These are phyloP conservation scores for Raffaelea ambrosiae DNA, from an alignment of 2,329 filamentous ascomycete species.

Conservation along the genomic window DNA sequence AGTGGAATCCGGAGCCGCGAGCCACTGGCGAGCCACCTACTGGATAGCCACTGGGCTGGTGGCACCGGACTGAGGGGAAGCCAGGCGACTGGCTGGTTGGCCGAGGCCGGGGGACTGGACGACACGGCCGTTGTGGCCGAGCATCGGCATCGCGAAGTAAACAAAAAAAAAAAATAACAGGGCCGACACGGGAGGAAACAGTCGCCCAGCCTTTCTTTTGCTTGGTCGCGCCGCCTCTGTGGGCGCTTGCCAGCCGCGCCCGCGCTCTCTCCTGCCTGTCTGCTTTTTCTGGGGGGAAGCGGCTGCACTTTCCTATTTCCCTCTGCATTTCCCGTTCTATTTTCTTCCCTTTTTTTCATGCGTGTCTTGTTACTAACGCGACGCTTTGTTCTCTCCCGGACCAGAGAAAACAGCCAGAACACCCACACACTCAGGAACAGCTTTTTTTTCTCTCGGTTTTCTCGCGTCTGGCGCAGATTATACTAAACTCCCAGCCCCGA, in stretches of 20 bases:
- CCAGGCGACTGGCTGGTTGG: not conserved
- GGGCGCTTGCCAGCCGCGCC: not conserved
- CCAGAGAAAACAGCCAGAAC: too few relatives aligned
- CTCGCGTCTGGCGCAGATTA: too few relatives aligned
- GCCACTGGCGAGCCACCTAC: not conserved
- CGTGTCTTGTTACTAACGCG: not conserved
- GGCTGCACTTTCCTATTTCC: not conserved
- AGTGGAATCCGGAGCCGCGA: not conserved
- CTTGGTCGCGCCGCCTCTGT: too few relatives aligned
- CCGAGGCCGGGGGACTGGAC: too few relatives aligned
- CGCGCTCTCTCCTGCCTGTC: not conserved
- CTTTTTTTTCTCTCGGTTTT: too few relatives aligned
- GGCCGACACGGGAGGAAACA: too few relatives aligned
- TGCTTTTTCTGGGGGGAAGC: not conserved
- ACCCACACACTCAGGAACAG: not conserved
- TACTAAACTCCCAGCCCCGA: too few relatives aligned
- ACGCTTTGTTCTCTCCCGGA: too few relatives aligned
- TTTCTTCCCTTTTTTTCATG: not conserved
- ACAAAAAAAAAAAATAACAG: too few relatives aligned
- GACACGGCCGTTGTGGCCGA: not conserved
- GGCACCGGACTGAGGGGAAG: slow-evolving; percentile 2
- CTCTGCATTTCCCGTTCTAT: not conserved
- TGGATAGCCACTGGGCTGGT: not conserved
- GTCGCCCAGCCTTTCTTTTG: not conserved
- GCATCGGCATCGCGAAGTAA: slow-evolving; percentile 12